These are phyloP conservation scores for Gloeostereum incarnatum DNA, from an alignment of 768 basidiomycete species.

Conservation along the genomic window DNA sequence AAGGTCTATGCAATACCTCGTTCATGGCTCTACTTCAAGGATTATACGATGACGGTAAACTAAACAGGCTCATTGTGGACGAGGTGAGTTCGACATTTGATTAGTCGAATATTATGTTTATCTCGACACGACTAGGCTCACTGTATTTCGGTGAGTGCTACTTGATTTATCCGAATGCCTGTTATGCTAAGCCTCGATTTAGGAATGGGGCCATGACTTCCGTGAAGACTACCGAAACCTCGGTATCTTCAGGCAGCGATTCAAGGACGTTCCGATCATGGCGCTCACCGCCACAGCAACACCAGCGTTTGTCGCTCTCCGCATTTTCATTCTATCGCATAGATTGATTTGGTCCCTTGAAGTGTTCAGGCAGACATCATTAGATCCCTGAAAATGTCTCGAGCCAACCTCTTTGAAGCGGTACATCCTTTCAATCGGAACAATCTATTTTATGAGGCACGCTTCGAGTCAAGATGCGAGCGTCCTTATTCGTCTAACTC, in stretches of 20 bases:
- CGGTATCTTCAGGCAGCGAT: slow-evolving; percentile 59
- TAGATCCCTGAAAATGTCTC: slow-evolving; percentile 48
- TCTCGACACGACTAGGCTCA: slow-evolving; percentile 43
- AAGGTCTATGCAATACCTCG: slow-evolving; percentile 50
- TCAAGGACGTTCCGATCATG: slow-evolving; percentile 73
- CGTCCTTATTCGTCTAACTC: too few relatives aligned
- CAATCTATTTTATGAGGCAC: slow-evolving; percentile 78
- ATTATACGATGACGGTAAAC: slow-evolving; percentile 42
- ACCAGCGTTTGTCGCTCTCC: slow-evolving; percentile 31
- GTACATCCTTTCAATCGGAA: slow-evolving; percentile 74
- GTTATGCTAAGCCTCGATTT: background rate
- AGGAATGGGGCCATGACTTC: slow-evolving; percentile 87
- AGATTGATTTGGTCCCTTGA: slow-evolving; percentile 2
- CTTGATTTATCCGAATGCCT: too few relatives aligned
- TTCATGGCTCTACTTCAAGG: slow-evolving; percentile 40
- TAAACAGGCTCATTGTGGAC: slow-evolving; percentile 74
- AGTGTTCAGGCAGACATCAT: slow-evolving; percentile 76
- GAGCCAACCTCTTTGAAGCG: slow-evolving; percentile 47
- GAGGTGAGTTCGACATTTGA: slow-evolving; percentile 38
- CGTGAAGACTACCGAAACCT: slow-evolving; percentile 65
- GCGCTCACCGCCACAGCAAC: slow-evolving; percentile 84
- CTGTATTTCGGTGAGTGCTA: slow-evolving; percentile 61
- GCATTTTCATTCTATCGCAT: background rate
- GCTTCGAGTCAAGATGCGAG: background rate
- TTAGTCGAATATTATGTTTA: slow-evolving; percentile 1